Base-by-base conservation (phyloP, 306 rosid species). In the Fragaria nilgerrensis region DNA sequence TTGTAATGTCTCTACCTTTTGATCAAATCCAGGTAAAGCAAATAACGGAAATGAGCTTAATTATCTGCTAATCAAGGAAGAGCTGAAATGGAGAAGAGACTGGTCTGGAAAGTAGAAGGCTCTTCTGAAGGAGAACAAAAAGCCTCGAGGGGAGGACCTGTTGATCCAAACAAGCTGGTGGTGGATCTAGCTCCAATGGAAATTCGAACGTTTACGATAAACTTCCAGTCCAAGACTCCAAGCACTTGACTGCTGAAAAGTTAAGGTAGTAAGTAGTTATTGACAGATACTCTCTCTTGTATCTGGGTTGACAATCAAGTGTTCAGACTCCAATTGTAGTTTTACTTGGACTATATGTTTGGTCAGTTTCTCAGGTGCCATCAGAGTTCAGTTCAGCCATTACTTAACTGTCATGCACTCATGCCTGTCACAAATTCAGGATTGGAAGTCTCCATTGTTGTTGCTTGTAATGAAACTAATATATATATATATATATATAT, bases 51-150 rank as follows among this genome's bases (percentile, higher is more conserved):
- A 86, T 48, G 76, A 92, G 91, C 73, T 29, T 29, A 29, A 29
- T 85, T 92, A 74, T 87, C 94, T 47, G 94, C 90, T n/a, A 90
- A 88, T 80, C 97, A 92, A 85, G 90, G 68, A 83, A 88, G 93
- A 84, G 75, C 71, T 27, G 91, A 83, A 75, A 92, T 92, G 97
- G 95, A 75, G 78, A 92, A 88, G 81, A 85, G 93, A 76, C 75
- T 92, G 50, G 82, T 78, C 19, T 92, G 97, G 97, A 76, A 88
- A 78, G 95, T 84, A 34, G 84, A 88, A 89, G 90, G 84, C 39
- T 85, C 84, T 7, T 15, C 67, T 61, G 68, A 3, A 69, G 85
- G 11, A 72, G 90, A 78, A 75, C 64, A 29, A 29, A 29, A 82
- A 37, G 80, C 80, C 32, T 27, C 58, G 44, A 88, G 89, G 75